These are phyloP conservation scores for Fusarium sp. DNA, from an alignment of 2,329 filamentous ascomycete genomes.

Conservation along the genomic window DNA sequence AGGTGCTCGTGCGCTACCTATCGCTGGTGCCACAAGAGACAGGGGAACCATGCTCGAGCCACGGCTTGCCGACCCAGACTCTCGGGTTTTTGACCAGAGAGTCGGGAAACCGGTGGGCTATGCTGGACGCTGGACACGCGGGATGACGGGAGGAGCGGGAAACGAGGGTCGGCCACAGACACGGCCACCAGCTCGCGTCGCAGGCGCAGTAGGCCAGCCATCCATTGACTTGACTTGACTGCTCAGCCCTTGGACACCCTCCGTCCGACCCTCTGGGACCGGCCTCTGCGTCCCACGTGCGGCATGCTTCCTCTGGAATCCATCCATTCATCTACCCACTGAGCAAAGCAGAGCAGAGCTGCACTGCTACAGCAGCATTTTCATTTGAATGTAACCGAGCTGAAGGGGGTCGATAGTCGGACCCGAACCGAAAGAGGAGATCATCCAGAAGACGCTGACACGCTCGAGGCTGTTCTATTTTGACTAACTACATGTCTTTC, in stretches of 20 bases:
- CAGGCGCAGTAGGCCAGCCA: background rate
- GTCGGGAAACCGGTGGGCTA: constrained; percentile 45
- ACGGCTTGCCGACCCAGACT: constrained; percentile 51
- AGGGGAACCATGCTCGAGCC: constrained; percentile 47
- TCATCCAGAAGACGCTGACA: background rate
- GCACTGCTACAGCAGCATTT: background rate
- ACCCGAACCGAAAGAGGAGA: background rate
- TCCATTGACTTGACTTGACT: background rate
- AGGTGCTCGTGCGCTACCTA: constrained; percentile 10
- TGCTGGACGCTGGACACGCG: constrained; percentile 14
- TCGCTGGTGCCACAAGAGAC: constrained; percentile 37
- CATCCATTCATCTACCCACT: background rate
- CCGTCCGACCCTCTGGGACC: background rate
- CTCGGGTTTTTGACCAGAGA: constrained; percentile 50
- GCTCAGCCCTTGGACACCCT: background rate
- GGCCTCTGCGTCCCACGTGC: background rate
- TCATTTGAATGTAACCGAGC: background rate
- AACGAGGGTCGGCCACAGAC: background rate
- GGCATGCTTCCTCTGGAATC: background rate
- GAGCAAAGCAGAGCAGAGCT: background rate
- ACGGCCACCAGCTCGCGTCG: background rate
- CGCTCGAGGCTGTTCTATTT: constrained; percentile 5
- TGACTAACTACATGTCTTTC: background rate
- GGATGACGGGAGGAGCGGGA: constrained; percentile 3
- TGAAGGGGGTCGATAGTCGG: background rate